Base-by-base conservation (phyloP, 768 basidiomycete species). In the Leccinum fibrillosum region DNA sequence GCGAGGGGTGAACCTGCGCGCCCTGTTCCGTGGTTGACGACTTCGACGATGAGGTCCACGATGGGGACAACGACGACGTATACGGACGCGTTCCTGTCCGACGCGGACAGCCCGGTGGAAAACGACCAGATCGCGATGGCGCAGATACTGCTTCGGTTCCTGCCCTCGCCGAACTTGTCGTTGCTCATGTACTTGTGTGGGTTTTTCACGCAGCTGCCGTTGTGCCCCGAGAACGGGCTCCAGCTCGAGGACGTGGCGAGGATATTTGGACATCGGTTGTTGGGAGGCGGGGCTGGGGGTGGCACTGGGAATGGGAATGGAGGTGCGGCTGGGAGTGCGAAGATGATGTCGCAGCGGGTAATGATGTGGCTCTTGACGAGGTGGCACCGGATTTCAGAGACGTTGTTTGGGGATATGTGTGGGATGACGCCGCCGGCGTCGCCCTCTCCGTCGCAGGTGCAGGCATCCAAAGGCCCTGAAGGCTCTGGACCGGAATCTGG, bases 171-270 rank as follows among this genome's bases (percentile, higher is more conserved):
- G 12, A 68, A 74, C 53, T 72, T 80, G 58, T 74, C 74, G 34
- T 68, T 82, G 4, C 71, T 83, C 50, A 64, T 72, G 42, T 80
- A 82, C 62, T 73, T 82, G 34, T 71, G 76, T 54, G 73, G 73
- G 5, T 81, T 82, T 66, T 80, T 82, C 63, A 78, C 78, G 1
- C 82, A 84, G 61, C 66, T 82, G 0, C 82, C 79, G 2, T 70
- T 81, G 7, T 80, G 76, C 54, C 77, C 80, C 1, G 79, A 80
- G 47, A 83, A 84, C 58, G 75, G 77, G 1, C 64, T 84, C n/a
- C 68, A 76, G 6, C 67, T 77, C 35, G 75, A 80, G 52, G 75
- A 77, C 47, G 73, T 82, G 52, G 77, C 77, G 6, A 70, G 76
- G 45, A 77, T 82, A 52, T 83, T 83, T 53, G 81, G 78, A 8